Evolutionary conservation across 495 filamentous ascomycete species (phyloP), one percentile per base, ranked within the genome.

Genomic region (Hypoxylon intermedium): DNA sequence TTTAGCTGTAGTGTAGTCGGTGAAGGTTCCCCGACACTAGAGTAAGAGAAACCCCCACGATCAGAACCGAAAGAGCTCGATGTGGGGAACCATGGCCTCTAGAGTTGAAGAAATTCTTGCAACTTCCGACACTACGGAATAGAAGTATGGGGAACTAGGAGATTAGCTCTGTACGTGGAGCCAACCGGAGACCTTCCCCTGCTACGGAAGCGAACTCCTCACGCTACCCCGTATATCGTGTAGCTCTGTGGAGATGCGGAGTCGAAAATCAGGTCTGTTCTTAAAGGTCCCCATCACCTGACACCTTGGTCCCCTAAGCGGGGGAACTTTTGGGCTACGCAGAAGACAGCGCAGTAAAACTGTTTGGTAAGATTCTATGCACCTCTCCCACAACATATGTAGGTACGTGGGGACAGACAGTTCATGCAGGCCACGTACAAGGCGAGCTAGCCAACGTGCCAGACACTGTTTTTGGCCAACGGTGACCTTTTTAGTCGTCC

Each of bases 41-140:
- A 38, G 58, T 37, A 60, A 44, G 13, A 28, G 51, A 43, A 49
- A 37, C 58, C 58, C 58, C 58, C 58, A 61, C 58, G 51, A 45
- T 37, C 31, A 43, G 51, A 50, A 15, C 15, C 15, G 50, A 52
- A 38, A 37, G 54, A 61, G 50, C 43, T 28, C 21, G 44, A 38
- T 33, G 58, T 54, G 58, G 51, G 58, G 58, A 42, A 40, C 9
- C 3, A 7, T 19, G 3, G 6, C 21, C n/a, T 28, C 46, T 37
- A 46, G 31, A 37, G 45, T 42, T 4, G 56, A 45, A 20, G 38
- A 20, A 26, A 33, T 55, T 50, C 20, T 49, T 41, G 42, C 19
- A 20, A 45, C n/a, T n/a, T n/a, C n/a, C n/a, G n/a, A n/a, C n/a
- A 2, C 23, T 30, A 24, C 30, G 33, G 19, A 37, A 24, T 47